Base-by-base conservation (phyloP, 768 basidiomycete species). In the Hypholoma fasciculare region DNA sequence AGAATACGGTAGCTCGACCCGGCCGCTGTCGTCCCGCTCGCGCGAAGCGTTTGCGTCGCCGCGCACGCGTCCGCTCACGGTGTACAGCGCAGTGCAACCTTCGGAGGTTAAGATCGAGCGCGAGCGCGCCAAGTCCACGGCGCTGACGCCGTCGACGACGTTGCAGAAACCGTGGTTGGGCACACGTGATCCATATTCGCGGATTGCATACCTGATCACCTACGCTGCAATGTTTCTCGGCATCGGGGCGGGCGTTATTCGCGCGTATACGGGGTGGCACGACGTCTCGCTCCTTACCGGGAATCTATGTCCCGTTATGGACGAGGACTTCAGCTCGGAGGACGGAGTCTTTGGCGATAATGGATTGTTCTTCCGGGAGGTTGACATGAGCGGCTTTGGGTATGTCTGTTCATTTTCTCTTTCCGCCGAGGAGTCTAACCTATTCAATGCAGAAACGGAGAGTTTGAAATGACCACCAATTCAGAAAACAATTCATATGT, bases 351-450 rank as follows among this genome's bases (percentile, higher is more conserved):
- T 90, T 61, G 87, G 88, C 14, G 76, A 85, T 1, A 79, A 84
- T 54, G 82, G 82, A 39, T 84, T 79, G 16, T 94, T 92, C 82
- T 81, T 84, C 64, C 82, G 83, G 16, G 92, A 96, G 66, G 84
- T 94, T 26, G 88, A 90, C 61, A 82, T 94, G 75, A 89, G 92
- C 58, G 94, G 94, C 3, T 96, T 89, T 69, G 92, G 92, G 89
- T 89, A 67, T 54, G 85, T 69, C 17, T 52, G 50, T 43, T 47
- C 16, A 46, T 56, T 49, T 34, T 34, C 38, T 43, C 38, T 42
- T 27, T 52, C n/a, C 27, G 16, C 51, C n/a, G n/a, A 53, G 7
- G 43, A 17, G 14, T 36, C 40, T 60, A 40, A 65, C 55, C 36
- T 58, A 20, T 56, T 36, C 37, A 42, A 42, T 23, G 47, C 52